phyloP scores from a whole-genome alignment of 306 rosid genomes.

The Cucumis melo region DNA sequence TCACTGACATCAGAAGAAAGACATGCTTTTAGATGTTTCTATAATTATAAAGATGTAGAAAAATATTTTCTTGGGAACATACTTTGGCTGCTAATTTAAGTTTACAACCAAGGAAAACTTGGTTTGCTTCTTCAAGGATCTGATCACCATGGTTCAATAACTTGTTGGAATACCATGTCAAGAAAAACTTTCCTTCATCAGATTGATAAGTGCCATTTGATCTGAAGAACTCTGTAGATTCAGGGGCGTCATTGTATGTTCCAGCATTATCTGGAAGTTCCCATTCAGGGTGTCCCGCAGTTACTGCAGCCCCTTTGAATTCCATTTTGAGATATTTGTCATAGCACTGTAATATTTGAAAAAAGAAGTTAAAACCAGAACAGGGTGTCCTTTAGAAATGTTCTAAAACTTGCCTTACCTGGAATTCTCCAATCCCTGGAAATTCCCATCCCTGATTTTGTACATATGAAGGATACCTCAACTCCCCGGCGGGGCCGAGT shows the following conservation, averaged over 20 bases:
- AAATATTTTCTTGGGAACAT: slow-evolving; percentile 7
- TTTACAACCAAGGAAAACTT: slow-evolving; percentile 54
- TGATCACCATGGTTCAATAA: slow-evolving; percentile 70
- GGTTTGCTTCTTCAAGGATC: slow-evolving; percentile 77
- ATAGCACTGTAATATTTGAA: slow-evolving; percentile 47
- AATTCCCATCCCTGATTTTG: slow-evolving; percentile 53
- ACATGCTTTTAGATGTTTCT: background rate
- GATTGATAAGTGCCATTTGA: slow-evolving; percentile 52
- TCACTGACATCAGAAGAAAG: background rate
- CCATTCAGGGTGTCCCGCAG: slow-evolving; percentile 76
- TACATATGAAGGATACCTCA: slow-evolving; percentile 76
- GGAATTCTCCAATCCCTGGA: slow-evolving; percentile 96
- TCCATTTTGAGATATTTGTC: slow-evolving; percentile 71
- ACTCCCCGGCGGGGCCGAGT: slow-evolving; percentile 89
- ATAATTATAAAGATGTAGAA: background rate
- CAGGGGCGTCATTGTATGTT: slow-evolving; percentile 48
- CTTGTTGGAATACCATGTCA: slow-evolving; percentile 81
- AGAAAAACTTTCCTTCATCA: slow-evolving; percentile 60
- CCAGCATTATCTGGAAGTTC: slow-evolving; percentile 75
- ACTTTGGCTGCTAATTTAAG: slow-evolving; percentile 83
- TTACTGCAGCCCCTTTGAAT: slow-evolving; percentile 47
- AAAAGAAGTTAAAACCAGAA: background rate
- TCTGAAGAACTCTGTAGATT: slow-evolving; percentile 57
- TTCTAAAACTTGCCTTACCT: slow-evolving; percentile 31
- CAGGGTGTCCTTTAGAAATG: background rate